These are phyloP conservation scores for Suillus variegatus DNA, from an alignment of 768 basidiomycete genomes.

Conservation along the genomic window DNA sequence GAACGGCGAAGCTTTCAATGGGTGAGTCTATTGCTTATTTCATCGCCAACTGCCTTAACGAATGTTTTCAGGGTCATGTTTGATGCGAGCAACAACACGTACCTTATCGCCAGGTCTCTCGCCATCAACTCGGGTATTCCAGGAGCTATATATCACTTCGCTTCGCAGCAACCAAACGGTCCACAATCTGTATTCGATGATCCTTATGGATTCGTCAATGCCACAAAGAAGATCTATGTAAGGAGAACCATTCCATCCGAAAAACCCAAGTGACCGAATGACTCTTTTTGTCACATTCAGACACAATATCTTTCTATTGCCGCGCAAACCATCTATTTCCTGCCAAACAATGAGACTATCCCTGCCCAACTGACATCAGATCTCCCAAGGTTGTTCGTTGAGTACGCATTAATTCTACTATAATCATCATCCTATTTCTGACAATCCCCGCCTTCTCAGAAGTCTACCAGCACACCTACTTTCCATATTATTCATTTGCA, in stretches of 20 bases:
- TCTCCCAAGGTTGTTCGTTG: conserved; percentile 53
- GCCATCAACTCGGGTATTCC: conserved; percentile 56
- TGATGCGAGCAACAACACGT: conserved; percentile 37
- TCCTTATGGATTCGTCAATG: conserved; percentile 51
- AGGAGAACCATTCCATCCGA: conserved; percentile 10
- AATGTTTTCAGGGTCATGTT: conserved; percentile 41
- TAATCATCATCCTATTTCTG: background rate
- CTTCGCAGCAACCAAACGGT: conserved; percentile 43
- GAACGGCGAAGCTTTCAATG: conserved; percentile 57
- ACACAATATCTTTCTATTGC: conserved; percentile 58
- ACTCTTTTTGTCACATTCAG: conserved; percentile 30
- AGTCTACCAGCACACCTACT: conserved; percentile 54
- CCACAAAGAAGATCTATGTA: conserved; percentile 43
- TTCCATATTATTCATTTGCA: conserved; percentile 45
- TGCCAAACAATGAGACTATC: conserved; percentile 39
- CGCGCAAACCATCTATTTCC: conserved; percentile 63
- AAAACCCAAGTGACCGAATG: background rate
- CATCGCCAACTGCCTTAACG: background rate
- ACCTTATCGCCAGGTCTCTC: conserved; percentile 51
- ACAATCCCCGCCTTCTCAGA: conserved; percentile 33
- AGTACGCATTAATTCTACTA: conserved; percentile 42
- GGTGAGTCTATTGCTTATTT: conserved; percentile 39
- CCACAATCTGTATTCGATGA: conserved; percentile 47
- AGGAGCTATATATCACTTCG: conserved; percentile 58
- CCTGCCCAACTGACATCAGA: conserved; percentile 41